Evolutionary conservation across 2,329 filamentous ascomycete genomes (phyloP).

Genomic region (Colletotrichum sp.): DNA sequence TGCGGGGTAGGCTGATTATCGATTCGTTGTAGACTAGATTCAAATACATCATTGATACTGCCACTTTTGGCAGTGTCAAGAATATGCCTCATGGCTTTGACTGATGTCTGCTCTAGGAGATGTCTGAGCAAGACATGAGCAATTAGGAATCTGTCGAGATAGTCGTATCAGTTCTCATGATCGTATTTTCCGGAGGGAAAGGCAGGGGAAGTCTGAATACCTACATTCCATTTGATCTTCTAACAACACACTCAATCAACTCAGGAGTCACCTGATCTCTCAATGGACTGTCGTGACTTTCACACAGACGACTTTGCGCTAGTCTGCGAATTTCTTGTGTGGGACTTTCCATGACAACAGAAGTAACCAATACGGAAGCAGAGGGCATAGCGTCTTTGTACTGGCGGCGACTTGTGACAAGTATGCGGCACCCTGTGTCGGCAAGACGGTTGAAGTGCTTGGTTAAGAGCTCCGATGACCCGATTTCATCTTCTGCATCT

Average conservation of each 20-base stretch:
- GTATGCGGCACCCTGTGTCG: not conserved
- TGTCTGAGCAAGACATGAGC: accelerated
- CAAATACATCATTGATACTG: not conserved
- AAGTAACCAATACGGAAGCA: not conserved
- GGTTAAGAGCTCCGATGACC: not conserved
- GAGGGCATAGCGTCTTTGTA: accelerated
- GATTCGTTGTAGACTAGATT: not conserved
- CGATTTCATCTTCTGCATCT: not conserved
- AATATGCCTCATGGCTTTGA: not conserved
- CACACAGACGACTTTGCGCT: not conserved
- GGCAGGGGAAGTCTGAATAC: accelerated
- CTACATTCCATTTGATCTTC: not conserved
- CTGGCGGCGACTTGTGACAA: not conserved
- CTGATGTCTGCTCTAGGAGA: not conserved
- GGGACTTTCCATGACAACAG: not conserved
- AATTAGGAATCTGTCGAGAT: accelerated
- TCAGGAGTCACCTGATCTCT: not conserved
- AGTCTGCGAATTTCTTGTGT: not conserved
- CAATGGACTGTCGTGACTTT: not conserved
- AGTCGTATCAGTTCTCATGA: accelerated
- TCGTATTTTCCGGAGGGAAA: not conserved
- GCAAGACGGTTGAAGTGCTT: not conserved
- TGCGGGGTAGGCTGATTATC: not conserved
- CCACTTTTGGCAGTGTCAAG: not conserved
- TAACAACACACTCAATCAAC: not conserved